Evolutionary conservation across 768 basidiomycete genomes (phyloP), one percentile per base, ranked within the genome.

Genomic region (Hypholoma fasciculare): DNA sequence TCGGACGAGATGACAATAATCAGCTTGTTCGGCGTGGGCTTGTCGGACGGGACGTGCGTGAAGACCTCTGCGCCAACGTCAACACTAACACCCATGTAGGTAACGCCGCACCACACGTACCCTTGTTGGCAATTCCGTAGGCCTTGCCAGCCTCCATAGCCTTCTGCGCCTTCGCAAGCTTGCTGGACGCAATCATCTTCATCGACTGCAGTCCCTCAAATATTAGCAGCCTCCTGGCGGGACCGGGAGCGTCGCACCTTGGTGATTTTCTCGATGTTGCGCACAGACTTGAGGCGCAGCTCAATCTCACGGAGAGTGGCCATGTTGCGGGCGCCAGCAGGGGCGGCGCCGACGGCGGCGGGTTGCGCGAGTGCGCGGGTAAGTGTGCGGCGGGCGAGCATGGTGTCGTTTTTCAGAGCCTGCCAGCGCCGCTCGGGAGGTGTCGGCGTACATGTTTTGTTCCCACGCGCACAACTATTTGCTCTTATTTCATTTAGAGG

Each of bases 141-240:
- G 87, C 76, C 82, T 96, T 98, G 65, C 95, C 97, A 53, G 84
- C 84, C 62, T 79, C 77, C 93, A 98, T 96, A 60, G 95, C 94
- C 65, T 88, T 84, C 81, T 96, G 94, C 53, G 96, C 97, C 78
- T 96, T 95, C 67, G 88, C 85, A 37, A 99, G 88, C 75, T 96
- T 95, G 52, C 96, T 96, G 51, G 96, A 98, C 57, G 96, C 96
- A 82, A 98, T 96, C 86, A 99, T 96, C 84, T 97, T 96, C 94
- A 97, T 96, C 50, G 94, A 94, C 91, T 95, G 68, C 13, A 69
- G 17, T 19, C 42, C 14, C 19, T 44, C 14, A 61, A 46, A 60
- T 54, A 30, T 11, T 43, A 9, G 30, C 4, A 50, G 53, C 46
- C 47, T 40, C 43, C 47, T 47, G 11, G 27, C 50, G 12, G 38